phyloP scores from a whole-genome alignment of 257 asterid genomes.

The Petunia axillaris region DNA sequence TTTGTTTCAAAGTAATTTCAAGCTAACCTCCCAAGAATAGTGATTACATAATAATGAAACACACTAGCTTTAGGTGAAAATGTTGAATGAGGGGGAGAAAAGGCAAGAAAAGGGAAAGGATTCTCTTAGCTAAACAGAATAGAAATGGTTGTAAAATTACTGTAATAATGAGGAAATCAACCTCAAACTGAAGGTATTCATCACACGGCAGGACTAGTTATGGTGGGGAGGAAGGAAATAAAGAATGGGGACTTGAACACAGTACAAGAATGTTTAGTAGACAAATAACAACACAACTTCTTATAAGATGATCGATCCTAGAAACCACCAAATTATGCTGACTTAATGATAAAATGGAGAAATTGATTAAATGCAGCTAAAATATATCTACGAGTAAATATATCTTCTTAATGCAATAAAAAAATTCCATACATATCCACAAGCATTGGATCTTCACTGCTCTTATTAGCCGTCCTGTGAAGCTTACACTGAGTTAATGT shows the following conservation, averaged over 20 bases:
- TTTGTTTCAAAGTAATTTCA: background rate
- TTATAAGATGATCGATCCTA: background rate
- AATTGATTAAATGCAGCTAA: background rate
- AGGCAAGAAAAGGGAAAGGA: background rate
- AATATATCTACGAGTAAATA: background rate
- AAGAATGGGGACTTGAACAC: background rate
- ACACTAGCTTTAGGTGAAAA: background rate
- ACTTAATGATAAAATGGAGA: background rate
- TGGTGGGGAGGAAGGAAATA: background rate
- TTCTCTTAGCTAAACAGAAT: background rate
- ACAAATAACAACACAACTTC: background rate
- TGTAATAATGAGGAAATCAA: background rate
- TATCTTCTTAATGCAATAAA: background rate
- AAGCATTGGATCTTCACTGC: slow-evolving; percentile 2
- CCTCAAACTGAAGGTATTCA: background rate
- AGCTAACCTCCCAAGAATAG: background rate
- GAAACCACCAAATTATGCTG: background rate
- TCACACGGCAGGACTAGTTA: background rate
- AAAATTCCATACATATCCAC: background rate
- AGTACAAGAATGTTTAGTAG: background rate
- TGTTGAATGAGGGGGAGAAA: background rate
- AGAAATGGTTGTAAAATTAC: background rate
- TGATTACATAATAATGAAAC: background rate
- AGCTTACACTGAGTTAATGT: background rate
- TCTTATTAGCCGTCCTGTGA: background rate